Evolutionary conservation across 768 basidiomycete species (phyloP), one percentile per base, ranked within the genome.

Genomic region (Leccinum variicolor): DNA sequence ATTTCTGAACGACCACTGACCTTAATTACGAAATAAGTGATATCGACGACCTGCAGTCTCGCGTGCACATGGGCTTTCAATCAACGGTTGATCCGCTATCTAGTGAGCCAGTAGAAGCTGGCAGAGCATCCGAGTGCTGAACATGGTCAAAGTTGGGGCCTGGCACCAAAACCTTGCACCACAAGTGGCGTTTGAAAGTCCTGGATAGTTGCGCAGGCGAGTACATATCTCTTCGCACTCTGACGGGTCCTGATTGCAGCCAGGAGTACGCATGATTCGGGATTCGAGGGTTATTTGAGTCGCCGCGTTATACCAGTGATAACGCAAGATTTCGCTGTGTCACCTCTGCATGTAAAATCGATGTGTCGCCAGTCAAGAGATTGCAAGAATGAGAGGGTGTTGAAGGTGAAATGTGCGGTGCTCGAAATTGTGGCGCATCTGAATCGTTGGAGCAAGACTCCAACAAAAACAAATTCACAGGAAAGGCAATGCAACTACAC

Each of bases 141-240:
- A 25, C 50, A 19, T 10, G 13, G 19, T 19, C n/a, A 19, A 43
- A 43, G 41, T 3, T 19, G n/a, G 10, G 17, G 36, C 36, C 17
- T 9, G 8, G 8, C 17, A 39, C 9, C 41, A 11, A 41, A 23
- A 14, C 26, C 50, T 36, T 48, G 41, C 13, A 1, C 39, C 13
- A 1, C 39, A 33, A 53, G 58, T 61, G 49, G 58, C 50, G 39
- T 53, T 50, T 10, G 8, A 31, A 19, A 56, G 50, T 9, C 23
- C 4, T 19, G 43, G 15, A 34, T 26, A 19, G 19, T 14, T 50
- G 23, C 28, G 17, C 10, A 66, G 64, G 55, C 51, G 17, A 63
- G 64, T 57, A 55, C 14, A 54, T 1, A n/a, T 29, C 3, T 50
- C 39, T 45, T 31, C 0, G n/a, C 33, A 33, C 7, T 52, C 46